Evolutionary conservation across 1,139 yeast species (phyloP).

Genomic region (Geotrichum phurueaensis): DNA sequence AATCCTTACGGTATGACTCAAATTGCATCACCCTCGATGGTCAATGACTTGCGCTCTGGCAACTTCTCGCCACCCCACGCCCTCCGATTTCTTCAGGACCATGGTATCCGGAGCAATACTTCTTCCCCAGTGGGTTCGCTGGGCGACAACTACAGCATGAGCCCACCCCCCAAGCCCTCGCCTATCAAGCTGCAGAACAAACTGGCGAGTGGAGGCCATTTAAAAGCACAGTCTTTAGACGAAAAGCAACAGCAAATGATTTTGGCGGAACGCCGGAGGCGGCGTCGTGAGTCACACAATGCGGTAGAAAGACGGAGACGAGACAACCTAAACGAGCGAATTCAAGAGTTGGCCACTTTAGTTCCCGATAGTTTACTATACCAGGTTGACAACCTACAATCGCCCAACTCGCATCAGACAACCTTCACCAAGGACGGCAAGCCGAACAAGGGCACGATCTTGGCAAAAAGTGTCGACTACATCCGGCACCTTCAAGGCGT

Average conservation of each 20-base stretch:
- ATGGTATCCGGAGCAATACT: constrained; percentile 15
- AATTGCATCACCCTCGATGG: constrained; percentile 7
- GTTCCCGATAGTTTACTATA: constrained; percentile 60
- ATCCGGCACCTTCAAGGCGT: constrained; percentile 65
- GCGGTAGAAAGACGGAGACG: constrained; percentile 61
- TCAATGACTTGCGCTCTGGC: constrained; percentile 15
- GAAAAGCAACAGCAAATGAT: constrained; percentile 22
- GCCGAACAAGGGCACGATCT: constrained; percentile 88
- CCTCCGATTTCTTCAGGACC: constrained; percentile 14
- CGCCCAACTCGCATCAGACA: constrained; percentile 19
- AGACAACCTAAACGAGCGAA: constrained; percentile 84
- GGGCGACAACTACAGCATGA: constrained; percentile 13
- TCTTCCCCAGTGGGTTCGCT: constrained; percentile 30
- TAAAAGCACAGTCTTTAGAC: constrained; percentile 13
- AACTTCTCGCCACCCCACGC: constrained; percentile 17
- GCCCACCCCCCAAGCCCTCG: constrained; percentile 7
- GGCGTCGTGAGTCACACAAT: constrained; percentile 43
- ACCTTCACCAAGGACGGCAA: constrained; percentile 75
- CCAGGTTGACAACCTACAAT: constrained; percentile 14
- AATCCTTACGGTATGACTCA: constrained; percentile 17
- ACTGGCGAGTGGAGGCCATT: not conserved
- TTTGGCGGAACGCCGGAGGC: constrained; percentile 34
- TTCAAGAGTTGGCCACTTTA: constrained; percentile 67
- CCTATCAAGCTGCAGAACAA: constrained; percentile 1
- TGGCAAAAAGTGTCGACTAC: constrained; percentile 80